Conservation (phyloP, 768 basidiomycete genomes). For the Favolaschia claudopus region DNA sequence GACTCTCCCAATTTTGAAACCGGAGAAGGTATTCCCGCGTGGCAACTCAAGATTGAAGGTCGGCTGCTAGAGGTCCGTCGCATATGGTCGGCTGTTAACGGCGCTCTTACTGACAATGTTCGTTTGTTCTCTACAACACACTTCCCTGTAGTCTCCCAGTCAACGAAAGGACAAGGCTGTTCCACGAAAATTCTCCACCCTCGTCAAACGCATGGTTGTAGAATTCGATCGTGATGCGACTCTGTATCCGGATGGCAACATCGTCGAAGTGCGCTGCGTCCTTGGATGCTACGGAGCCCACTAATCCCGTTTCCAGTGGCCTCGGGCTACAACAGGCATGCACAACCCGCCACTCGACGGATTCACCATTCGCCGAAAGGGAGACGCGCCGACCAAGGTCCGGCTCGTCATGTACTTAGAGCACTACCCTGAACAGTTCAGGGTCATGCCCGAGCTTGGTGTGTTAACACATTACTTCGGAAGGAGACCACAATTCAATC, state of each 20-base stretch:
- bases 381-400: slow-evolving; percentile 78
- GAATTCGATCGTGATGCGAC: slow-evolving; percentile 88
- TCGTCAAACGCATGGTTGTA: slow-evolving; percentile 84
- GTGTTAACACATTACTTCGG: slow-evolving; percentile 15
- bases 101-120: background rate
- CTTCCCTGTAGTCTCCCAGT: slow-evolving; percentile 58
- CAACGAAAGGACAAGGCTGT: slow-evolving; percentile 69
- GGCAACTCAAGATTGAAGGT: slow-evolving; percentile 89
- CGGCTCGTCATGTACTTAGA: slow-evolving; percentile 88
- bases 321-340: slow-evolving; percentile 58
- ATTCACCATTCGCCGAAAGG: slow-evolving; percentile 83
- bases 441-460: slow-evolving; percentile 81
- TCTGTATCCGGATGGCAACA: slow-evolving; percentile 84
- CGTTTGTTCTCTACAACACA: background rate
- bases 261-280: slow-evolving; percentile 75
- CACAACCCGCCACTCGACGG: slow-evolving; percentile 79
- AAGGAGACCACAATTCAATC: background rate
- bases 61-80: slow-evolving; percentile 77
- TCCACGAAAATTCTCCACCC: slow-evolving; percentile 82
- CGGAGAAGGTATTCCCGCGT: slow-evolving; percentile 89
- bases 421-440: slow-evolving; percentile 88
- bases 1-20: slow-evolving; percentile 70
- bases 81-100: background rate
- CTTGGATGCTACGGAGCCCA: background rate
- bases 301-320: slow-evolving; percentile 56